These are phyloP conservation scores for Medicago truncatula DNA, from an alignment of 306 rosid genomes.

Conservation along the genomic window DNA sequence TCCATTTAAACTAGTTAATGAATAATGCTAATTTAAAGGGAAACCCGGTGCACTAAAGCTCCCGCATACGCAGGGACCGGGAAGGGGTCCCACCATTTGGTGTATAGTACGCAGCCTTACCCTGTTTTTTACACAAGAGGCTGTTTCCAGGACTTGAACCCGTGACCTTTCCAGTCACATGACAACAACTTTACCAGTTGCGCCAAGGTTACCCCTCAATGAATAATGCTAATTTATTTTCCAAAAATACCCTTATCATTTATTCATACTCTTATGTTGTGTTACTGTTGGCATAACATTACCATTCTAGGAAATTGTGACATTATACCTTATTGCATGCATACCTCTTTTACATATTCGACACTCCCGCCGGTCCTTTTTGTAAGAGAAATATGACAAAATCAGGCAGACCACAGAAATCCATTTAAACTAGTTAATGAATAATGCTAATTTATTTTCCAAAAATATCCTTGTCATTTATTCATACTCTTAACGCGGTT, in stretches of 20 bases:
- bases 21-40: too few relatives aligned
- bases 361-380: background rate
- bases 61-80: too few relatives aligned
- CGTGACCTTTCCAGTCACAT: too few relatives aligned
- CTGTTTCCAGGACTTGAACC: too few relatives aligned
- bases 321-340: conserved; percentile 14
- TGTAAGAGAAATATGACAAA: background rate
- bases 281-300: conserved; percentile 13
- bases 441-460: background rate
- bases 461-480: background rate
- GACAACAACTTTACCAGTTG: too few relatives aligned
- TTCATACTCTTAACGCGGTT: background rate
- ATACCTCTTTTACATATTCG: conserved; percentile 6
- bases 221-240: too few relatives aligned
- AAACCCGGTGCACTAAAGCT: too few relatives aligned
- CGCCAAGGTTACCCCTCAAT: too few relatives aligned
- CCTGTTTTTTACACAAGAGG: too few relatives aligned
- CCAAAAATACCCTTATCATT: too few relatives aligned
- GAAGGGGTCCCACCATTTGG: too few relatives aligned
- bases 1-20: background rate
- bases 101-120: too few relatives aligned
- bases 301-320: conserved; percentile 17
- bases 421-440: background rate
- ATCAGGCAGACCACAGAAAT: background rate
- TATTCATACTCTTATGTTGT: background rate